Evolutionary conservation across 345 rosid species (phyloP), one percentile per base, ranked within the genome.

Genomic region (Boechera stricta): DNA sequence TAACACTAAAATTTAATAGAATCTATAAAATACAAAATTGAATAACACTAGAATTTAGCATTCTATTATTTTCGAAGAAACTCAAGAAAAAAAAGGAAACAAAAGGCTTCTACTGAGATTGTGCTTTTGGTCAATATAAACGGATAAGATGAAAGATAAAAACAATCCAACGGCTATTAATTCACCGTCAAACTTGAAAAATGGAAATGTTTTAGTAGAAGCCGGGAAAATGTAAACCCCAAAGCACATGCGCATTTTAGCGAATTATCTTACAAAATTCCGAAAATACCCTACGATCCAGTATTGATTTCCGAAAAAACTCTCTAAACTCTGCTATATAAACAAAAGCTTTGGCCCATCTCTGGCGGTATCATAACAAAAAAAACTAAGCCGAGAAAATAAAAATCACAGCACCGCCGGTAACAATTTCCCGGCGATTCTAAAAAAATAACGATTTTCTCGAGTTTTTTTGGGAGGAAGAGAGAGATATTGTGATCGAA

Each of bases 321-420:
- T 28, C 49, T 42, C 63, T 54, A 29, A 11, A 42, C n/a, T 48
- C 69, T 32, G 47, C 45, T 57, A 74, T 53, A 32, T 78, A 77
- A 67, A 72, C 76, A 78, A 47, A 49, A 84, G 76, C 81, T 77
- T 72, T 24, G 39, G 66, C 76, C 73, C 77, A 77, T 86, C 82
- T 10, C 85, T 84, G 82, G 85, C 79, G 68, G 57, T 10, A 81
- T 80, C 73, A 26, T 44, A 71, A 48, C 63, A 45, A 68, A 65
- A 56, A 29, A 11, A 56, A 67, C 55, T 28, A 44, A 61, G 63
- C 62, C 45, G 63, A 51, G 33, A 33, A 57, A 55, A 69, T 13
- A 42, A 47, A 71, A 15, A 42, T 31, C n/a, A 16, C 45, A 53
- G 6, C 71, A 47, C 53, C 67, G 72, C 58, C 80, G 76, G 66